These are phyloP conservation scores for Solanum virginianum DNA, from an alignment of 257 asterid genomes.

Conservation along the genomic window DNA sequence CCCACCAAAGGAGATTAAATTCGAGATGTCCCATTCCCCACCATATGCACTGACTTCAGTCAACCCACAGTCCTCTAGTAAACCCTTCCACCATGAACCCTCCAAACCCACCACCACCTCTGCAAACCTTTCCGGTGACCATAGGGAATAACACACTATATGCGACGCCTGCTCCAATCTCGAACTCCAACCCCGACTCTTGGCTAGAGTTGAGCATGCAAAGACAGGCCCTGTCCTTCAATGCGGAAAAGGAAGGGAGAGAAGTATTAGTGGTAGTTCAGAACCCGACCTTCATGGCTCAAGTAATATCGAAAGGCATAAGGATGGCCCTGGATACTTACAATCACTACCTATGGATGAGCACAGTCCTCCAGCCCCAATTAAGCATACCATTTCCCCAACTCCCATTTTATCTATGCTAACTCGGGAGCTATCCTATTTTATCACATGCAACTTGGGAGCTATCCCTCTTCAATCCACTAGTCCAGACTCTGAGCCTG, in stretches of 20 bases:
- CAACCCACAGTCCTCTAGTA: no score
- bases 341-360: not conserved
- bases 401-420: not conserved
- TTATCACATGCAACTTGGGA: not conserved
- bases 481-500: not conserved
- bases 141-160: not conserved
- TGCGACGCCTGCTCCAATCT: not conserved
- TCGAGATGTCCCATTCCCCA: no score
- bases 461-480: accelerated
- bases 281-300: not conserved
- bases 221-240: not conserved
- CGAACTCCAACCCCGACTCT: not conserved
- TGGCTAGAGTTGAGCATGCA: not conserved
- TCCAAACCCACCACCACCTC: no score
- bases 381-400: not conserved
- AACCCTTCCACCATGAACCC: no score
- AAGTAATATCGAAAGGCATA: not conserved
- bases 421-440: no score
- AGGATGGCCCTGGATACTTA: not conserved
- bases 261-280: not conserved
- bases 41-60: no score
- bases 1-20: no score
- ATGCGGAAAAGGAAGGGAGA: not conserved
- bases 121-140: no score
- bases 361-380: no score